Conservation (phyloP, 2,329 filamentous ascomycete genomes). For the Fusarium concolor region DNA sequence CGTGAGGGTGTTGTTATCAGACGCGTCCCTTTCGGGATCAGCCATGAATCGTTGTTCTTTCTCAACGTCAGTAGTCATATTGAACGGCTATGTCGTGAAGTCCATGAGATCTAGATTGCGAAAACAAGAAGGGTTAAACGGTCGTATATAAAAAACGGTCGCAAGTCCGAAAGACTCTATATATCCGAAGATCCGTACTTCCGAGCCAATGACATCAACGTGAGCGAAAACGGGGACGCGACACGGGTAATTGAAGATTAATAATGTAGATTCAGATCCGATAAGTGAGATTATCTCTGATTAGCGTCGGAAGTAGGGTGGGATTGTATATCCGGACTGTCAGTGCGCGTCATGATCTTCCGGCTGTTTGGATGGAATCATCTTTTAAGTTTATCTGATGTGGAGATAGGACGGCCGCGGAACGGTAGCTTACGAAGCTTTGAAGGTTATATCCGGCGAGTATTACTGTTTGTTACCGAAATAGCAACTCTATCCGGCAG, state of each 20-base stretch:
- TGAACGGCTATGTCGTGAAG: background rate
- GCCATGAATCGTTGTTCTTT: slow-evolving; percentile 23
- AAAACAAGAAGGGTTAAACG: background rate
- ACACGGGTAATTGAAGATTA: slow-evolving; percentile 1
- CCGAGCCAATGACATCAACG: slow-evolving; percentile 1
- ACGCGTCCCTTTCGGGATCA: slow-evolving; percentile 21
- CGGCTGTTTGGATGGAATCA: background rate
- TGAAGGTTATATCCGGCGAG: too few species aligned
- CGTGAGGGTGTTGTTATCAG: slow-evolving; percentile 25
- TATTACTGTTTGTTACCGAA: too few species aligned
- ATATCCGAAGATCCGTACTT: slow-evolving; percentile 28
- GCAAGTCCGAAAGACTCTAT: background rate
- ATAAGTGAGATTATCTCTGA: slow-evolving; percentile 1
- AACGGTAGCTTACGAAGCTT: too few species aligned
- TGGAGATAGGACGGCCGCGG: background rate
- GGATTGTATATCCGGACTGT: slow-evolving; percentile 16
- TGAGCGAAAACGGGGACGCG: background rate
- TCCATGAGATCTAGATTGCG: background rate
- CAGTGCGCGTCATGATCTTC: background rate
- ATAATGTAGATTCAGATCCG: slow-evolving; percentile 10
- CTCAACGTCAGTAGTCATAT: slow-evolving; percentile 10
- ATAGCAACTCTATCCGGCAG: too few species aligned
- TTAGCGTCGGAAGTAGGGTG: background rate
- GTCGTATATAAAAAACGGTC: slow-evolving; percentile 18
- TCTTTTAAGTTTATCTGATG: background rate